These are phyloP conservation scores for Backusella sp. DNA, from an alignment of 192 early-diverging fungal species.

Conservation along the genomic window DNA sequence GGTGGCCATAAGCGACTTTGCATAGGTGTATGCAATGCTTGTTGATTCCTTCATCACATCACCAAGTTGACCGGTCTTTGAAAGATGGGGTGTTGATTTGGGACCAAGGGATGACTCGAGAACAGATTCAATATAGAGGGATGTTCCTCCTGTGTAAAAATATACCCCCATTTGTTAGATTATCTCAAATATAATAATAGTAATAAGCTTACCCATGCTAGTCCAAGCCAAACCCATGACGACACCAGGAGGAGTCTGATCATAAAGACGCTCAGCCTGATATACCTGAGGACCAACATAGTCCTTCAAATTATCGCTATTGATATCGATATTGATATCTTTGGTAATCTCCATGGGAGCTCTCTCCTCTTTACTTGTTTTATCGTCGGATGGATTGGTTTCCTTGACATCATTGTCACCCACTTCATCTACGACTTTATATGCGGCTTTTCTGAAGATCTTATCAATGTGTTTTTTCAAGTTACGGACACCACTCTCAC, in stretches of 20 bases:
- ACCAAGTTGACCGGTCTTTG: conserved; percentile 94
- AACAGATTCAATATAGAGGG: conserved; percentile 94
- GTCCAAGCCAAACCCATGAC: conserved; percentile 99
- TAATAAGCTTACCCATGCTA: conserved; percentile 70
- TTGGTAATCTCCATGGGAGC: conserved; percentile 48
- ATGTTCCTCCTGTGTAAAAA: conserved; percentile 65
- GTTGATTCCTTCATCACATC: conserved; percentile 99
- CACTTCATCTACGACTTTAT: conserved; percentile 75
- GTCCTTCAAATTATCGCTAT: conserved; percentile 75
- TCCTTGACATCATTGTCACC: conserved; percentile 29
- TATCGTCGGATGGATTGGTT: conserved; percentile 25
- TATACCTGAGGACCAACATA: conserved; percentile 92
- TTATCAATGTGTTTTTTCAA: conserved; percentile 99
- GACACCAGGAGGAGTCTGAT: conserved; percentile 87
- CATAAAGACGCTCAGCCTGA: conserved; percentile 89
- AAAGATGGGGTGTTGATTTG: conserved; percentile 57
- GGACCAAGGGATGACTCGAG: conserved; percentile 72
- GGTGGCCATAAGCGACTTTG: conserved; percentile 76
- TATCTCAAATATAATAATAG: background rate
- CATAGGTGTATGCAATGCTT: conserved; percentile 94
- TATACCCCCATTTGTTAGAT: background rate
- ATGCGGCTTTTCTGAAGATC: conserved; percentile 95
- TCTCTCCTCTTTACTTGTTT: conserved; percentile 25
- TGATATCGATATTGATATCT: conserved; percentile 63
- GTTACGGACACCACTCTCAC: conserved; percentile 97